Conservation (phyloP, 2,329 filamentous ascomycete species). For the Massarina eburnea region DNA sequence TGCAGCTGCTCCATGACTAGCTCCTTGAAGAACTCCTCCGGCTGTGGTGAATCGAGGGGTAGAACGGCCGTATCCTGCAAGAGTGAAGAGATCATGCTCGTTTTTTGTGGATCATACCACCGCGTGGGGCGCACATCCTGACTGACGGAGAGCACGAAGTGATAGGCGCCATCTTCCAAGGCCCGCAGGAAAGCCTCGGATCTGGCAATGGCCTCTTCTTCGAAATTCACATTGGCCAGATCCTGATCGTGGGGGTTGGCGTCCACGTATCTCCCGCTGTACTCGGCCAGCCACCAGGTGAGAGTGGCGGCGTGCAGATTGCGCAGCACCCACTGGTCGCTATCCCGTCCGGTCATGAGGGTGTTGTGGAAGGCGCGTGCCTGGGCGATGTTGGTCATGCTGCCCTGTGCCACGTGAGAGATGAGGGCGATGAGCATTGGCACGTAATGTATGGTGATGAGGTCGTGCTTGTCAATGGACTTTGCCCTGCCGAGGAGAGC, state of each 20-base stretch:
- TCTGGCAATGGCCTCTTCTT: conserved; percentile 68
- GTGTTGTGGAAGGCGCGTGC: conserved; percentile 70
- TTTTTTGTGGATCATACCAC: conserved; percentile 85
- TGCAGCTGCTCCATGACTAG: conserved; percentile 81
- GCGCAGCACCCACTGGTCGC: conserved; percentile 69
- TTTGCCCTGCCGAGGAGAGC: conserved; percentile 69
- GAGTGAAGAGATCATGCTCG: conserved; percentile 78
- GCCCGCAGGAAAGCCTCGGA: conserved; percentile 74
- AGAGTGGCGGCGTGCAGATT: conserved; percentile 77
- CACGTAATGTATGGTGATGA: conserved; percentile 74
- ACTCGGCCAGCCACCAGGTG: conserved; percentile 89
- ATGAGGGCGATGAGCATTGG: conserved; percentile 78
- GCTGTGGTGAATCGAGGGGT: conserved; percentile 66
- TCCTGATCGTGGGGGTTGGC: conserved; percentile 59
- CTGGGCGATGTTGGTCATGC: conserved; percentile 64
- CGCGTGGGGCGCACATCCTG: conserved; percentile 78
- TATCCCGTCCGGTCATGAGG: conserved; percentile 67
- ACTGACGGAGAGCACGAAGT: conserved; percentile 84
- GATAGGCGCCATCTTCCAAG: conserved; percentile 85
- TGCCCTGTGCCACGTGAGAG: conserved; percentile 74
- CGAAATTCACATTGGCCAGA: conserved; percentile 60
- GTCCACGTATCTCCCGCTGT: conserved; percentile 86
- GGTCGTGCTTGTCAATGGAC: conserved; percentile 75
- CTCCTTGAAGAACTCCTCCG: conserved; percentile 71
- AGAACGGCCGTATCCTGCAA: conserved; percentile 77